A percentile compares a stretch with the other conserved stretches of the same genome.
These are phyloP conservation scores for Hypoxylon crocopeplum DNA, from an alignment of 495 filamentous ascomycete species.

Conservation along the genomic window DNA sequence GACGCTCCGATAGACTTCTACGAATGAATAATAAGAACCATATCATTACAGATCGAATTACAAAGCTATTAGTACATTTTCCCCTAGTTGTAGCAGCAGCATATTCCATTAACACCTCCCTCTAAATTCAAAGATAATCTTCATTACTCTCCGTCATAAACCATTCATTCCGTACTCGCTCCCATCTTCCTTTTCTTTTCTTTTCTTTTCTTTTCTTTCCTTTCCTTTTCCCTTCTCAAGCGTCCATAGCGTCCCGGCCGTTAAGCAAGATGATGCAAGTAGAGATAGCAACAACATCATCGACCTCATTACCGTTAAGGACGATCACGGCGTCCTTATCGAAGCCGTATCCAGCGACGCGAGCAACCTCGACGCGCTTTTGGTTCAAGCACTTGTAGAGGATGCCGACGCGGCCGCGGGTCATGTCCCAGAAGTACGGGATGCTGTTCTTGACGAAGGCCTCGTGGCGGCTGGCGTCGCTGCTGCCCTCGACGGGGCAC, in stretches of 20 bases:
- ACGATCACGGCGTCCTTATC: conserved; percentile 39
- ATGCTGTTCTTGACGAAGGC: conserved; percentile 39
- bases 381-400: conserved; percentile 44
- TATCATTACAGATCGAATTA: conserved; percentile 15
- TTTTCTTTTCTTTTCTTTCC: neutral
- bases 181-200: neutral
- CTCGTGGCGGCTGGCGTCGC: conserved; percentile 37
- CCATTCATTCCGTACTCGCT: neutral
- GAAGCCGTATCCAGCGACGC: conserved; percentile 37
- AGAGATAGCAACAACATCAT: conserved; percentile 36
- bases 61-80: conserved; percentile 11
- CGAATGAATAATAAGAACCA: neutral
- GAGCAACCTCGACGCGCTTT: conserved; percentile 39
- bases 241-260: conserved; percentile 41
- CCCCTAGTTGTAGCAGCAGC: neutral
- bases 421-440: conserved; percentile 45
- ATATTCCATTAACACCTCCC: neutral
- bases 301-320: conserved; percentile 35
- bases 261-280: conserved; percentile 42
- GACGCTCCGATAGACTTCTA: too few species aligned
- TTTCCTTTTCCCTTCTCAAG: conserved; percentile 2
- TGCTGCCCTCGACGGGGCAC: conserved; percentile 26
- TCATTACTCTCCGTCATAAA: neutral
- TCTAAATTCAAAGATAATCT: neutral
- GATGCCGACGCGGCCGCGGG: conserved; percentile 32